These are phyloP conservation scores for Mycena albidolilacea DNA, from an alignment of 768 basidiomycete genomes.

Conservation along the genomic window DNA sequence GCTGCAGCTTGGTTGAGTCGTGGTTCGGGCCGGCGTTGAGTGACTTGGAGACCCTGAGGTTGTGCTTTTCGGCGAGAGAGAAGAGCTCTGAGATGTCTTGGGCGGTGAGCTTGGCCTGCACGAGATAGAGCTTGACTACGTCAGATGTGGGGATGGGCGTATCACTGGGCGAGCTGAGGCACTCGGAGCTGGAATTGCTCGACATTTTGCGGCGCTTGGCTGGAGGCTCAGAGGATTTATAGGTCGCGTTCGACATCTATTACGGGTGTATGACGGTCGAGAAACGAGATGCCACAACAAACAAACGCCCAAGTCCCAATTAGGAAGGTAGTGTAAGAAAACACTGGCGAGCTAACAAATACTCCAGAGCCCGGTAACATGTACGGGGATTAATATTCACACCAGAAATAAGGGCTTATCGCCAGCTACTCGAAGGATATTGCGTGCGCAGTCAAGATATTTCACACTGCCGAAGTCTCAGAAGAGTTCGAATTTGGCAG, in stretches of 20 bases:
- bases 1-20: conserved; percentile 44
- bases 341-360: too few relatives aligned
- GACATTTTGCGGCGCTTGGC: conserved; percentile 30
- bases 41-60: conserved; percentile 25
- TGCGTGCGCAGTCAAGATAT: too few relatives aligned
- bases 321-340: not conserved
- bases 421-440: too few relatives aligned
- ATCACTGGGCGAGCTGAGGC: not conserved
- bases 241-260: not conserved
- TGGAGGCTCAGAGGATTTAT: conserved; percentile 1
- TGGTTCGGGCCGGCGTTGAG: not conserved
- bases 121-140: conserved; percentile 42
- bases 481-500: too few relatives aligned
- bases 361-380: too few relatives aligned
- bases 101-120: conserved; percentile 44
- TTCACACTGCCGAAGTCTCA: too few relatives aligned
- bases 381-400: too few relatives aligned
- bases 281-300: not conserved
- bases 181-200: conserved; percentile 6
- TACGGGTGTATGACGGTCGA: not conserved
- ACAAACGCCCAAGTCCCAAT: conserved; percentile 14
- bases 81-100: conserved; percentile 53
- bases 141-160: conserved; percentile 15
- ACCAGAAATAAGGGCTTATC: too few relatives aligned
- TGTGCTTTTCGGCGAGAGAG: conserved; percentile 49